phyloP scores from a whole-genome alignment of 2,329 filamentous ascomycete species.

The Phialophora macrospora region DNA sequence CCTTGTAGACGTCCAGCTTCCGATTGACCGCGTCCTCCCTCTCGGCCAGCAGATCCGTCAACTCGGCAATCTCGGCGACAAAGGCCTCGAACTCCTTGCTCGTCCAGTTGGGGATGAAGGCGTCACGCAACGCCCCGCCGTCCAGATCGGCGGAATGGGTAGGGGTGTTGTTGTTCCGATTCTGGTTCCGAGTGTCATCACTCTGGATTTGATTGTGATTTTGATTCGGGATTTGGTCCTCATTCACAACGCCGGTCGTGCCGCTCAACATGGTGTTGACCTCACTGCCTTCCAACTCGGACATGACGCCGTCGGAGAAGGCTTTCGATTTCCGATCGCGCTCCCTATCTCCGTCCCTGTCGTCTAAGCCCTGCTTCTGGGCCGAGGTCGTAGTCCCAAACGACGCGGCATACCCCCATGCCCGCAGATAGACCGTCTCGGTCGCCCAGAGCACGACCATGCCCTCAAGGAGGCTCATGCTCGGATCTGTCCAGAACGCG shows the following conservation, averaged over 20 bases:
- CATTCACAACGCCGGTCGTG: neutral
- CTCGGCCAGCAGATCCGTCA: slow-evolving; percentile 61
- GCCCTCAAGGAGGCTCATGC: slow-evolving; percentile 65
- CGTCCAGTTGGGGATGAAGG: slow-evolving; percentile 73
- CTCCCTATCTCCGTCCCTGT: neutral
- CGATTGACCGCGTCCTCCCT: slow-evolving; percentile 51
- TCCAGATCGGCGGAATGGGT: slow-evolving; percentile 58
- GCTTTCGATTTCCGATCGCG: neutral
- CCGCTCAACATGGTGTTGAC: slow-evolving; percentile 12
- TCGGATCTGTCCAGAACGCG: slow-evolving; percentile 56
- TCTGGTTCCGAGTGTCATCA: neutral
- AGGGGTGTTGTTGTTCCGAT: slow-evolving; percentile 17
- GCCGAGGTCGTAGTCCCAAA: slow-evolving; percentile 9
- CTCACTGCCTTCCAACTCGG: slow-evolving; percentile 14
- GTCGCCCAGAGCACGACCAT: slow-evolving; percentile 78
- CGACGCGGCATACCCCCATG: slow-evolving; percentile 57
- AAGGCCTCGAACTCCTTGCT: slow-evolving; percentile 64
- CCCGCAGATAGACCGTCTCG: slow-evolving; percentile 67
- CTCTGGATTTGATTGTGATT: neutral
- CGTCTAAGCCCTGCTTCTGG: neutral
- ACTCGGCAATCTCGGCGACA: slow-evolving; percentile 59
- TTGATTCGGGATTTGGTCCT: neutral
- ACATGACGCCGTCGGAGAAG: slow-evolving; percentile 4
- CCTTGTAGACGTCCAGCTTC: slow-evolving; percentile 47
- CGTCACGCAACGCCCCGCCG: slow-evolving; percentile 66